phyloP scores from a whole-genome alignment of 2,329 filamentous ascomycete species.

The Aspergillus ochraceoroseus region DNA sequence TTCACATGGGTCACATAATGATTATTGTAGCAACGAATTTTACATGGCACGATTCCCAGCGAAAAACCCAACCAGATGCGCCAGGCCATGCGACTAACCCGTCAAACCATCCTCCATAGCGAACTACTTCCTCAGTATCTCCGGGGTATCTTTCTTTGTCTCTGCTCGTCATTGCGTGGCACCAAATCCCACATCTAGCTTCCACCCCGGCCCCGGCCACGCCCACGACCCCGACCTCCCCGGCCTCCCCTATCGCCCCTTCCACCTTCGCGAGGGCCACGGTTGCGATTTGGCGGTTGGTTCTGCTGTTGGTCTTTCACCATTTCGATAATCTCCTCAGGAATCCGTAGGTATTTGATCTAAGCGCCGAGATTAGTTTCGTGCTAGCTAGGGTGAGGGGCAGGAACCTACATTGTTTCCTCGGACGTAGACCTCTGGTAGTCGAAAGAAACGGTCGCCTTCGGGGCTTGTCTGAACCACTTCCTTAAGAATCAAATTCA shows the following conservation, averaged over 20 bases:
- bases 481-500: slow-evolving; percentile 96
- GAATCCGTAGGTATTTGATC: slow-evolving; percentile 98
- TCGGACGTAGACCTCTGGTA: slow-evolving; percentile 92
- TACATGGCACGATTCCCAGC: slow-evolving; percentile 29
- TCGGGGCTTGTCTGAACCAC: slow-evolving; percentile 95
- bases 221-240: slow-evolving; percentile 43
- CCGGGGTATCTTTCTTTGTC: slow-evolving; percentile 36
- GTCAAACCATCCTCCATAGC: slow-evolving; percentile 28
- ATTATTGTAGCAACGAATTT: slow-evolving; percentile 12
- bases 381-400: not conserved
- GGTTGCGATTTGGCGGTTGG: slow-evolving; percentile 47
- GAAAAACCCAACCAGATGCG: slow-evolving; percentile 37
- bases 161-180: slow-evolving; percentile 16
- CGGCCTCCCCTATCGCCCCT: slow-evolving; percentile 41
- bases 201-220: slow-evolving; percentile 42
- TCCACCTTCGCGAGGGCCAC: slow-evolving; percentile 37
- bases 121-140: slow-evolving; percentile 26
- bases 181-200: slow-evolving; percentile 18
- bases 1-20: slow-evolving; percentile 9
- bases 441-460: slow-evolving; percentile 84
- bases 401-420: slow-evolving; percentile 78
- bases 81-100: slow-evolving; percentile 38
- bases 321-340: slow-evolving; percentile 91
- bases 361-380: slow-evolving; percentile 38
- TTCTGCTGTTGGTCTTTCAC: slow-evolving; percentile 88